Evolutionary conservation across 768 basidiomycete species (phyloP).

Genomic region (Scleroderma citrinum): DNA sequence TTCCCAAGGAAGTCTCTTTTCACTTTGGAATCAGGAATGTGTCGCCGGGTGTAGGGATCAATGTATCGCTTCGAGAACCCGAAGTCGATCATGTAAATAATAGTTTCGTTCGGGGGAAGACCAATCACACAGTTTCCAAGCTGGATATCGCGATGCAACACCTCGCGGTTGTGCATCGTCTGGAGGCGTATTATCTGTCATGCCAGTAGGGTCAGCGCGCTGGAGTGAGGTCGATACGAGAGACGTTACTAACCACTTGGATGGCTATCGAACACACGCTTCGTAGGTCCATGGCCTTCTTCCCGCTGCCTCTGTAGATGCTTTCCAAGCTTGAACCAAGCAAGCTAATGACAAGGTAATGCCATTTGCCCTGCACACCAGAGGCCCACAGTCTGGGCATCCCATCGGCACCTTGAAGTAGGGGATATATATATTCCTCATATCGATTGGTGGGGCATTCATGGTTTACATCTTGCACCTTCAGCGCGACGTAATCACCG

Average conservation of each 20-base stretch:
- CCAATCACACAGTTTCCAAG: constrained; percentile 73
- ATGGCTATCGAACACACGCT: constrained; percentile 72
- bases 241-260: constrained; percentile 53
- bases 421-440: constrained; percentile 63
- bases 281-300: constrained; percentile 58
- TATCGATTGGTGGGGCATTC: constrained; percentile 74
- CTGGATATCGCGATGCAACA: constrained; percentile 76
- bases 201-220: constrained; percentile 5
- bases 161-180: constrained; percentile 67
- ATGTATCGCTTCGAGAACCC: constrained; percentile 79
- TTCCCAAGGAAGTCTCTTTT: constrained; percentile 78
- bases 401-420: constrained; percentile 64
- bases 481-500: constrained; percentile 60
- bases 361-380: constrained; percentile 53
- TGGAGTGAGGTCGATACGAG: not conserved
- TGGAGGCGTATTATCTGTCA: constrained; percentile 63
- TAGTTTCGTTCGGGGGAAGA: constrained; percentile 47
- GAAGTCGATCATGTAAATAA: constrained; percentile 81
- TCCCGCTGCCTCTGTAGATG: constrained; percentile 50
- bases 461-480: constrained; percentile 63
- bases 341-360: constrained; percentile 72
- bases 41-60: constrained; percentile 56
- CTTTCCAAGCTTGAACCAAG: constrained; percentile 66
- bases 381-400: constrained; percentile 70
- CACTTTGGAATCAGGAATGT: constrained; percentile 62